A percentile compares a stretch with the other conserved stretches of the same genome.
These are phyloP conservation scores for Cordia subcordata DNA, from an alignment of 257 asterid species.

Conservation along the genomic window DNA sequence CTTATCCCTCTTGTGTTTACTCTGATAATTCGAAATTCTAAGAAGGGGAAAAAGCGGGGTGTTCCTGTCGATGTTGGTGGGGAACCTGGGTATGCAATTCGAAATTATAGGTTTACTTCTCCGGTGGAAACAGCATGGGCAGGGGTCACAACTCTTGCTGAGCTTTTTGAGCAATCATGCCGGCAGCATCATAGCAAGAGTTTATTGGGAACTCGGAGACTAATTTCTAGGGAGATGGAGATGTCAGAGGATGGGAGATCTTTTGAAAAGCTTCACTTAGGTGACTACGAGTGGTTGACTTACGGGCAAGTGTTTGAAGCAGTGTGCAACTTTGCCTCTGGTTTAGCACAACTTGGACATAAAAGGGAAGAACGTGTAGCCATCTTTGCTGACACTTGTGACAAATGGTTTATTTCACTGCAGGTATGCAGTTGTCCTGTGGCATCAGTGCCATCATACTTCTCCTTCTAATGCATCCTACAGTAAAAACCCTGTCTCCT, in stretches of 20 bases:
- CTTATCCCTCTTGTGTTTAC: conserved; percentile 72
- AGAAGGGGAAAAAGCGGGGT: conserved; percentile 71
- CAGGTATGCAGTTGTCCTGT: conserved; percentile 48
- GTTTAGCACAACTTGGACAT: conserved; percentile 85
- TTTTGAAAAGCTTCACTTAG: conserved; percentile 95
- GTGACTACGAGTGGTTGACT: conserved; percentile 88
- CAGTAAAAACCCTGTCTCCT: background rate
- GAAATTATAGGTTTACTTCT: conserved; percentile 55
- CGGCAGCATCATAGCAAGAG: conserved; percentile 39
- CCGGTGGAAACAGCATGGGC: conserved; percentile 95
- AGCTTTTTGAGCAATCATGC: conserved; percentile 87
- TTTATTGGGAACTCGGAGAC: conserved; percentile 71
- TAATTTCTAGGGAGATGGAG: conserved; percentile 68
- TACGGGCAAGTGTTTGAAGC: conserved; percentile 73
- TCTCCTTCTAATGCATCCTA: conserved; percentile 1
- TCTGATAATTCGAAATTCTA: conserved; percentile 52
- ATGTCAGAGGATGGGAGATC: conserved; percentile 64
- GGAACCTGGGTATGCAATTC: conserved; percentile 65
- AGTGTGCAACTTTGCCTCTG: conserved; percentile 81
- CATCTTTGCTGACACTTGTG: conserved; percentile 93
- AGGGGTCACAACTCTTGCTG: conserved; percentile 88
- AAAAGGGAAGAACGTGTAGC: conserved; percentile 84
- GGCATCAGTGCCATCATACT: background rate
- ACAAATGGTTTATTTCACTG: conserved; percentile 92
- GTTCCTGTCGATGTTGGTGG: conserved; percentile 69